Conservation (phyloP, 352 stramenopile genomes). For the Sclerospora graminicola region DNA sequence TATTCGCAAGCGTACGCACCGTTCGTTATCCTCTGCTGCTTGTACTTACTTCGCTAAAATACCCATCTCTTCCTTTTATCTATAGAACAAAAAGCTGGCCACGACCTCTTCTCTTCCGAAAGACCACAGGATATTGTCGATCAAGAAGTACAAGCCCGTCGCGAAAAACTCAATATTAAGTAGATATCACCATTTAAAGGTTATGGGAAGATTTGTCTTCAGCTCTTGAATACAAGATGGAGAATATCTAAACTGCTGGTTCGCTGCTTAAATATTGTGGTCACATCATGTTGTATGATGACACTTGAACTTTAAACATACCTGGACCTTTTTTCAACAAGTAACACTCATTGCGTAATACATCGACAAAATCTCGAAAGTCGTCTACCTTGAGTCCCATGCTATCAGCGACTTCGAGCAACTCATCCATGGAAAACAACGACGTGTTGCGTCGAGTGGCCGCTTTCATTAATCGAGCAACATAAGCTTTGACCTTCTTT, state of each 20-base stretch:
- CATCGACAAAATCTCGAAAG: slow-evolving; percentile 78
- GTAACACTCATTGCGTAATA: slow-evolving; percentile 81
- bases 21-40: slow-evolving; percentile 1
- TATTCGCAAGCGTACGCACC: slow-evolving; percentile 42
- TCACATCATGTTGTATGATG: slow-evolving; percentile 36
- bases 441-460: slow-evolving; percentile 42
- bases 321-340: slow-evolving; percentile 75
- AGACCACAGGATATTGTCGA: slow-evolving; percentile 74
- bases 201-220: neutral
- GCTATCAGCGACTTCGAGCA: slow-evolving; percentile 59
- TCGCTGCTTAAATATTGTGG: neutral
- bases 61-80: neutral
- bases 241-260: no score
- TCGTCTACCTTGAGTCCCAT: slow-evolving; percentile 71
- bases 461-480: slow-evolving; percentile 62
- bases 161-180: slow-evolving; percentile 56
- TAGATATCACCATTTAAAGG: slow-evolving; percentile 7
- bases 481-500: slow-evolving; percentile 78
- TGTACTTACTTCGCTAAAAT: neutral
- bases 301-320: slow-evolving; percentile 69
- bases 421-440: slow-evolving; percentile 69
- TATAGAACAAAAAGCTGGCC: slow-evolving; percentile 63
- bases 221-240: no score
- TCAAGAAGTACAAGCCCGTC: slow-evolving; percentile 49
- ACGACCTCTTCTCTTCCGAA: slow-evolving; percentile 82